Conservation (phyloP, 345 rosid genomes). For the Moringa oleifera region DNA sequence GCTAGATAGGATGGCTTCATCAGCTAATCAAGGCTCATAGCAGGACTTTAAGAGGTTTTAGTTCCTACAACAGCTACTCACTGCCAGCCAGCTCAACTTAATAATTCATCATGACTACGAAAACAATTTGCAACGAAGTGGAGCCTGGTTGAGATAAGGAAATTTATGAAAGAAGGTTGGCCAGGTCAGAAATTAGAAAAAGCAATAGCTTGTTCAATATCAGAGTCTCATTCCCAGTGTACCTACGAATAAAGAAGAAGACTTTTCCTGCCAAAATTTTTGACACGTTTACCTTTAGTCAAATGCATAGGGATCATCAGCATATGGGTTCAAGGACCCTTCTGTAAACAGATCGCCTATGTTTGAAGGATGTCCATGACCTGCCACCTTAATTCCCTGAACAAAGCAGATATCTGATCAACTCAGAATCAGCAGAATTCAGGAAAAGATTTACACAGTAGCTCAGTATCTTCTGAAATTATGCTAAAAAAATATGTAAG, state of each 20-base stretch:
- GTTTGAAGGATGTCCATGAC: conserved; percentile 46
- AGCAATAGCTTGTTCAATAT: neutral
- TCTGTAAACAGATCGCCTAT: conserved; percentile 88
- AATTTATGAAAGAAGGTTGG: neutral
- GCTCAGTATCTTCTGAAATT: no score
- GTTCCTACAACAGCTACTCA: neutral
- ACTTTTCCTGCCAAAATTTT: neutral
- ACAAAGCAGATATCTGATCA: conserved; percentile 4
- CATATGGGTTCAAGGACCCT: conserved; percentile 88
- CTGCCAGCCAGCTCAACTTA: neutral
- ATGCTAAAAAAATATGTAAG: no score
- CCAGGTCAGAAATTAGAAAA: neutral
- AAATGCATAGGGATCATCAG: conserved; percentile 94
- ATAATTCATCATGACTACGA: no score
- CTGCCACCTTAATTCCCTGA: conserved; percentile 47
- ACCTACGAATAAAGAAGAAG: neutral
- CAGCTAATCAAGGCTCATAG: neutral
- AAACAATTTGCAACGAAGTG: no score
- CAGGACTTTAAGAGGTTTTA: neutral
- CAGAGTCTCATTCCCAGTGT: neutral
- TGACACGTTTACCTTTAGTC: conserved; percentile 34
- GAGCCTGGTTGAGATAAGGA: neutral
- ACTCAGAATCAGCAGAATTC: conserved; percentile 7
- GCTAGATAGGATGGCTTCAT: neutral
- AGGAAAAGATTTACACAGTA: neutral